Conservation (phyloP, 106 monocot species). For the Xerophyta viscosa region DNA sequence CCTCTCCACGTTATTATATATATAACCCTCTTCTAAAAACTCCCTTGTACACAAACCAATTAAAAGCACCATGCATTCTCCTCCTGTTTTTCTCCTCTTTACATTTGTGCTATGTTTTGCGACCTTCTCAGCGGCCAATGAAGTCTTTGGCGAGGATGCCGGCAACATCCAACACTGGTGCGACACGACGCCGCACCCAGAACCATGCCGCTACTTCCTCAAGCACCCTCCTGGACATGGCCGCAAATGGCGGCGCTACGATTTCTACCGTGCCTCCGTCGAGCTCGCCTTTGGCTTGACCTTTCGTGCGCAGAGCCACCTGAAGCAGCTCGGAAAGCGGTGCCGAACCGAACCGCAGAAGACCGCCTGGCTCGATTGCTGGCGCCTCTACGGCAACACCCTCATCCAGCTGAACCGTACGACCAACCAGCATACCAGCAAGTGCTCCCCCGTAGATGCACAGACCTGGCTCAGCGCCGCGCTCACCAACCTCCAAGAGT, state of each 20-base stretch:
- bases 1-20: too few relatives aligned
- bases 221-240: neutral
- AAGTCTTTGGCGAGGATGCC: too few relatives aligned
- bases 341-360: neutral
- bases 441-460: slow-evolving; percentile 24
- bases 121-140: too few relatives aligned
- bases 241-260: slow-evolving; percentile 1
- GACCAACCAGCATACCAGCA: neutral
- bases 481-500: slow-evolving; percentile 61
- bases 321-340: slow-evolving; percentile 3
- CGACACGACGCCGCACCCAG: slow-evolving; percentile 17
- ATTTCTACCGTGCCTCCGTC: slow-evolving; percentile 24
- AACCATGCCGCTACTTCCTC: slow-evolving; percentile 27
- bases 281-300: slow-evolving; percentile 6
- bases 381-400: slow-evolving; percentile 53
- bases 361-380: slow-evolving; percentile 37
- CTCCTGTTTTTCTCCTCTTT: too few relatives aligned
- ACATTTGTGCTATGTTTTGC: too few relatives aligned
- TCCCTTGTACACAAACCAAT: too few relatives aligned
- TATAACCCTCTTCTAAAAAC: too few relatives aligned
- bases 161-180: slow-evolving; percentile 16
- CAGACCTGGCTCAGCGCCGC: slow-evolving; percentile 82
- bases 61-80: too few relatives aligned
- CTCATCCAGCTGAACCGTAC: slow-evolving; percentile 73
- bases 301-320: slow-evolving; percentile 10